These are phyloP conservation scores for Colletotrichum chlorophyti DNA, from an alignment of 2,329 filamentous ascomycete species.

Conservation along the genomic window DNA sequence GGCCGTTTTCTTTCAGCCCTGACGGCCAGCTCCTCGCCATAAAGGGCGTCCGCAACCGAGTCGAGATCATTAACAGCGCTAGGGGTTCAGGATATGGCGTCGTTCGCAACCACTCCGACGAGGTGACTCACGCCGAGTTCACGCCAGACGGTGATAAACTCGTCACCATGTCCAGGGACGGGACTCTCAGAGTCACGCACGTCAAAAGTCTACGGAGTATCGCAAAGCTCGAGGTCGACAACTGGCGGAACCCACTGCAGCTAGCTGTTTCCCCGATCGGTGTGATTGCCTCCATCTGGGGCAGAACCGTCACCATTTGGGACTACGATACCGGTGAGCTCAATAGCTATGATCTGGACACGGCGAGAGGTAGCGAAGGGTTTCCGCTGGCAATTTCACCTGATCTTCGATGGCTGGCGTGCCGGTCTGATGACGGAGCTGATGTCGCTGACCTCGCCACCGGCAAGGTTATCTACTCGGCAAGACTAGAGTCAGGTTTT, in stretches of 20 bases:
- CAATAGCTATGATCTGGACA: constrained; percentile 22
- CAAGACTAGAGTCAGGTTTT: constrained; percentile 19
- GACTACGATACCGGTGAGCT: constrained; percentile 14
- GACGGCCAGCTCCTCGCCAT: constrained; percentile 12
- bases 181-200: constrained; percentile 20
- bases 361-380: constrained; percentile 17
- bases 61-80: constrained; percentile 12
- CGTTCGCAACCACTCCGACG: constrained; percentile 25
- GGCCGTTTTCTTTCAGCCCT: constrained; percentile 15
- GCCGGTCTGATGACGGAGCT: constrained; percentile 25
- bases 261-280: constrained; percentile 2
- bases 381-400: constrained; percentile 23
- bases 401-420: constrained; percentile 17
- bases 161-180: constrained; percentile 21
- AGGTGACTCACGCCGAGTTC: constrained; percentile 27
- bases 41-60: constrained; percentile 14
- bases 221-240: constrained; percentile 23
- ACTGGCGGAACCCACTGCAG: constrained; percentile 26
- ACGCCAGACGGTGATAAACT: constrained; percentile 8
- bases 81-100: constrained; percentile 15
- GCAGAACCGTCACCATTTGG: constrained; percentile 22
- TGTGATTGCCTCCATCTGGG: constrained; percentile 19
- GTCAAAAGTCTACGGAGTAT: constrained; percentile 4
- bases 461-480: constrained; percentile 19
- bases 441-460: constrained; percentile 24